A percentile compares a stretch with the other conserved stretches of the same genome.
Evolutionary conservation across 352 stramenopile genomes (phyloP).

Genomic region (Phytophthora litchii): DNA sequence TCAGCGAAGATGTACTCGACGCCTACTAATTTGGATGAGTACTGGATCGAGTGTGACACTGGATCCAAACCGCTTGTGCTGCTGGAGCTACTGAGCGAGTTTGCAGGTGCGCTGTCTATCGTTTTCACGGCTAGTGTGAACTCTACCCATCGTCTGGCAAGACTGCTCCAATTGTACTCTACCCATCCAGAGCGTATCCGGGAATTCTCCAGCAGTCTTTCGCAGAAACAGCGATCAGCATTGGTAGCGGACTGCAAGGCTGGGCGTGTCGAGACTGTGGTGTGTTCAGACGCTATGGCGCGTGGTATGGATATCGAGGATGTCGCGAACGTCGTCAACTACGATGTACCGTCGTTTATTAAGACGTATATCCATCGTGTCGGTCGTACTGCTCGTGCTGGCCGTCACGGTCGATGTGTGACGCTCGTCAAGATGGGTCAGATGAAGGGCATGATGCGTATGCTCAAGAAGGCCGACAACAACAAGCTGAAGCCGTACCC

Average conservation of each 20-base stretch:
- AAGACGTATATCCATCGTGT: constrained; percentile 94
- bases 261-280: constrained; percentile 73
- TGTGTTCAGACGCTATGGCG: constrained; percentile 93
- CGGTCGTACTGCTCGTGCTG: constrained; percentile 81
- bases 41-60: constrained; percentile 92
- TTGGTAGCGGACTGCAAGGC: constrained; percentile 83
- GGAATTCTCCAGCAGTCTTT: constrained; percentile 84
- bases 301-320: constrained; percentile 94
- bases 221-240: constrained; percentile 77
- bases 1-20: constrained; percentile 76
- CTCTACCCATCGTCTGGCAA: constrained; percentile 95
- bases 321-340: constrained; percentile 94
- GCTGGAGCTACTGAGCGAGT: constrained; percentile 91
- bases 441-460: constrained; percentile 78
- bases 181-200: constrained; percentile 60
- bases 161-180: constrained; percentile 92
- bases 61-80: constrained; percentile 96
- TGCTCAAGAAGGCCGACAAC: constrained; percentile 86
- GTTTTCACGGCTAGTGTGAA: constrained; percentile 97
- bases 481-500: constrained; percentile 74
- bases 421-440: constrained; percentile 87
- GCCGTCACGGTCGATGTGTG: constrained; percentile 71
- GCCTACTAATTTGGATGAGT: constrained; percentile 84
- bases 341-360: constrained; percentile 91
- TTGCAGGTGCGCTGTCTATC: constrained; percentile 82